Evolutionary conservation across 495 filamentous ascomycete genomes (phyloP), one percentile per base, ranked within the genome.

Genomic region (Immersiella caudata): DNA sequence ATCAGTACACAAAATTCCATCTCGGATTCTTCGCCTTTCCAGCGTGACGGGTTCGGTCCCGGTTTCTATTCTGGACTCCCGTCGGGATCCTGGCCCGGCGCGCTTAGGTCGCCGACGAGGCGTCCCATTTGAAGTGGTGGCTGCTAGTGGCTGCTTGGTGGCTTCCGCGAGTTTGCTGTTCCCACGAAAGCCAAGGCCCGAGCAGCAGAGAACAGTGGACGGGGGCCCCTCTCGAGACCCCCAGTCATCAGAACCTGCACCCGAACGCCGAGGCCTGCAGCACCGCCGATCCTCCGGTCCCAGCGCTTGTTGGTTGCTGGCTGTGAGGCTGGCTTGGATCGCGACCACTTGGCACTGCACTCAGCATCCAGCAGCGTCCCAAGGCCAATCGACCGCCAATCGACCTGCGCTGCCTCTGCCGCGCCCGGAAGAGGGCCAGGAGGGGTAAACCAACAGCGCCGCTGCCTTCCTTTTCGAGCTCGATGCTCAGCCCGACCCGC

Each of bases 181-280:
- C 40, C 9, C 40, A 46, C 58, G 18, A 50, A 33, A 36, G 60
- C 60, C 60, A 62, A 62, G 60, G 16, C 20, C 60, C 35, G 46
- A 50, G 21, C 60, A 51, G 35, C 27, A n/a, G 40, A 6, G 40
- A 46, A 12, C 40, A 46, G 29, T 33, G 29, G 29, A 33, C 20
- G 59, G 58, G 8, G 40, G 59, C 59, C 18, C 16, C n/a, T 20
- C 18, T 25, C 27, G 24, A 26, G 16, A 6, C 12, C 29, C 57
- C n/a, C 57, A 18, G 26, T 35, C 26, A 33, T 35, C 26, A 33
- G 29, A 52, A 33, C 27, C 57, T 70, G 68, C 68, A 64, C 20
- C 21, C 60, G 16, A 71, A 56, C 46, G 55, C 66, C 65, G 69
- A 68, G 50, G 62, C 22, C 65, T 68, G 69, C 65, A 71, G 69